Percentiles rank a stretch among this genome's conserved stretches.
Evolutionary conservation across 352 stramenopile genomes (phyloP).

Genomic region (Pseudoperonospora humuli): DNA sequence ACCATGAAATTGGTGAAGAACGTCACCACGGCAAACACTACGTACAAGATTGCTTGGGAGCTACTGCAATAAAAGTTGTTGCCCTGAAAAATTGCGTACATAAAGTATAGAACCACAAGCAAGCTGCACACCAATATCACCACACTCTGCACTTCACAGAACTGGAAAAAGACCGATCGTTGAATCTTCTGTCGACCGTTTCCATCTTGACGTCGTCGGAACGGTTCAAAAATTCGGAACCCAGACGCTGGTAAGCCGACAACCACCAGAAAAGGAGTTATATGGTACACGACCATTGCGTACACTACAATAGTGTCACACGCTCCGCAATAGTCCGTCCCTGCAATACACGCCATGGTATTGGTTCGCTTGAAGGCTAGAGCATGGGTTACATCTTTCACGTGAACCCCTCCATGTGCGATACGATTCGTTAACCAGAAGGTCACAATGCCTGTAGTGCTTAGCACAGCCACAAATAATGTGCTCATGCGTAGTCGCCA

Average conservation of each 20-base stretch:
- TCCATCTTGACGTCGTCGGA: conserved; percentile 32
- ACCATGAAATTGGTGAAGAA: conserved; percentile 57
- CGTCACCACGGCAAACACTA: conserved; percentile 33
- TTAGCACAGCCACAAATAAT: conserved; percentile 34
- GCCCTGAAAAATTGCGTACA: conserved; percentile 50
- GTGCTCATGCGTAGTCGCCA: conserved; percentile 44
- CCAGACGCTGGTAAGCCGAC: conserved; percentile 60
- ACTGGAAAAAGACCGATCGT: conserved; percentile 40
- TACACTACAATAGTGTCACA: conserved; percentile 63
- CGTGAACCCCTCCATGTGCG: conserved; percentile 41
- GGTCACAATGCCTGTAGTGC: conserved; percentile 30
- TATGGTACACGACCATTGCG: conserved; percentile 59
- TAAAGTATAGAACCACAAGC: conserved; percentile 57
- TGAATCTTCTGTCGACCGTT: conserved; percentile 53
- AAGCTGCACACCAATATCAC: conserved; percentile 42
- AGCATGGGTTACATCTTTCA: conserved; percentile 28
- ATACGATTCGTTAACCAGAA: conserved; percentile 38
- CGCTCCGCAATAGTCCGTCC: conserved; percentile 32
- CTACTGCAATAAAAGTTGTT: conserved; percentile 61
- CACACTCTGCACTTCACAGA: conserved; percentile 59
- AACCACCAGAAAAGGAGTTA: conserved; percentile 47
- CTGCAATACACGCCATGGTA: conserved; percentile 17
- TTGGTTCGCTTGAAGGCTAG: conserved; percentile 38
- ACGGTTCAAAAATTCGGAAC: conserved; percentile 58
- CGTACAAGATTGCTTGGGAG: conserved; percentile 31